Evolutionary conservation across 1,139 yeast genomes (phyloP), one percentile per base, ranked within the genome.

Genomic region (Debaryomyces sp.): DNA sequence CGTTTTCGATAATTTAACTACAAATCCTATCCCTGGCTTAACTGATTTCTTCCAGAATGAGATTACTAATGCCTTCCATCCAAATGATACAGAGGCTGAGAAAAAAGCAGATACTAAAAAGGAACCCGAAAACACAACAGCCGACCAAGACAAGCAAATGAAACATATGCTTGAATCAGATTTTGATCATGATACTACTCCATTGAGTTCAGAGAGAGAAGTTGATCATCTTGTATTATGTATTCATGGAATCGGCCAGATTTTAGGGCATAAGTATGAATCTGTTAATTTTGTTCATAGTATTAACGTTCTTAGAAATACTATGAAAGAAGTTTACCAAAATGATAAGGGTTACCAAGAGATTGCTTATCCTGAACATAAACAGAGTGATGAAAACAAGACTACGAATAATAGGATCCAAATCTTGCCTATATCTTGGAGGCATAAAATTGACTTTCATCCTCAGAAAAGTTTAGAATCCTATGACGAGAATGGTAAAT

Each of bases 171-270:
- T 84, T 53, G 84, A 81, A 54, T 64, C 75, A 6, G 90, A 84
- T 60, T 82, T 74, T 57, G 71, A 77, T 27, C 68, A 68, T 36
- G 73, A 74, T 21, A 66, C 68, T 9, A 65, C 64, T 1, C 44
- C 55, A 1, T 58, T 65, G 27, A 62, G 67, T 21, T 69, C 78
- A 5, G 66, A 75, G 36, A 70, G 96, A 50, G 74, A 81, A 27
- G 77, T 91, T 15, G 91, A 89, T 45, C 97, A 94, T 66, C 68
- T 94, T 48, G 81, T 92, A 1, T 72, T 94, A 15, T 94, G 96
- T 55, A 80, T 92, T 41, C 99, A 94, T 66, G 98, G 99, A 0
- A 89, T 94, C 54, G 98, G 98, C 1, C 99, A 94, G 64, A 83
- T 87, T 37, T 73, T 94, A 50, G 95, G 96, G 3, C 81, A 84